Evolutionary conservation across 176 grass and related monocot species (phyloP), one percentile per base, ranked within the genome.

Genomic region (Themeda triandra): DNA sequence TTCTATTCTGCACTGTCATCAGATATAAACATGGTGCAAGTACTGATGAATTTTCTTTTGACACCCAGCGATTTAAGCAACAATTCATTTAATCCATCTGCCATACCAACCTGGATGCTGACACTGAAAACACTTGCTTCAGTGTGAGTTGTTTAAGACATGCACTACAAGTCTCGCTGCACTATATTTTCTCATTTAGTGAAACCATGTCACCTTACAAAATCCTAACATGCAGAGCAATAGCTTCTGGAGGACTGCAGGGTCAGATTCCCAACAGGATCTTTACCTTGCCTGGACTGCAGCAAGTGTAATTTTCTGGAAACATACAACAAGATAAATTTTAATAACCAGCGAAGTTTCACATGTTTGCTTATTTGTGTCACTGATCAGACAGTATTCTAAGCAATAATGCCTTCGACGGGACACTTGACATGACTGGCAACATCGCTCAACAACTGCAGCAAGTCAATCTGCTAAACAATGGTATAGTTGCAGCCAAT

Each of bases 41-140:
- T 74, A 35, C 27, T 77, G 36, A 65, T 83, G 29, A 49, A 58
- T 82, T 64, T 45, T 49, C 14, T 35, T 77, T 66, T 63, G 31
- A 72, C 56, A 25, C 19, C n/a, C 73, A 97, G 95, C 36, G 88
- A 94, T 82, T 91, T 94, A 48, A 97, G 95, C 88, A 97, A 97
- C 77, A 97, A 92, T 72, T 78, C 70, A 53, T 97, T 97, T 66
- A 56, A 72, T 69, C 77, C 70, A 10, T 92, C 86, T 65, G 53
- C 45, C 82, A 60, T 87, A 85, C 92, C 95, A 35, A 11, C 48
- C 54, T 97, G 95, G 92, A 83, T 97, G 74, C 56, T 66, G 15
- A 87, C 69, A 74, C 62, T 92, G 66, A 27, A 69, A 69, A 53
- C 73, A 60, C 90, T 97, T 67, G 87, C 63, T 36, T 77, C 92